phyloP scores from a whole-genome alignment of 257 asterid species.

The Nicotiana knightiana region DNA sequence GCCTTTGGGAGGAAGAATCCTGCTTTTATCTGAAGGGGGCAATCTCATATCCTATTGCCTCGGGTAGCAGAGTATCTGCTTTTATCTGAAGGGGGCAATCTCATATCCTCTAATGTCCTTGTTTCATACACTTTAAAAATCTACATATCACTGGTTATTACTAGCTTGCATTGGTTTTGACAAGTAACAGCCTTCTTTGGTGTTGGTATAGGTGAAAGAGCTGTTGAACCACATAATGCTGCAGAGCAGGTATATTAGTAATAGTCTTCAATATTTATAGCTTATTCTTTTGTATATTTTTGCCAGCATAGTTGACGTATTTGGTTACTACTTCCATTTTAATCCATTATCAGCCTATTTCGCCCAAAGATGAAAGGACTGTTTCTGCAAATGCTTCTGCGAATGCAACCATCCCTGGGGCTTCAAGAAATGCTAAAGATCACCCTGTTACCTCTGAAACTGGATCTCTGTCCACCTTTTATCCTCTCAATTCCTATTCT shows the following conservation, averaged over 20 bases:
- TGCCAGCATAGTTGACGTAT: conserved; percentile 26
- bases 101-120: neutral
- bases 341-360: conserved; percentile 53
- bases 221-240: conserved; percentile 58
- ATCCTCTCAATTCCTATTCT: conserved; percentile 49
- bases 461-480: conserved; percentile 44
- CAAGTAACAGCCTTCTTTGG: conserved; percentile 19
- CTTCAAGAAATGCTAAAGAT: conserved; percentile 56
- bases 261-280: neutral
- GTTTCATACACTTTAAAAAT: neutral
- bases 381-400: conserved; percentile 62
- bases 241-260: conserved; percentile 63
- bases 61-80: neutral
- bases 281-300: conserved; percentile 14
- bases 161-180: conserved; percentile 10
- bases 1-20: neutral
- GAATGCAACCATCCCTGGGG: conserved; percentile 58
- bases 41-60: neutral
- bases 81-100: neutral
- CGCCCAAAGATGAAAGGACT: conserved; percentile 79
- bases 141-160: neutral
- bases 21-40: neutral
- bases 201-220: conserved; percentile 64
- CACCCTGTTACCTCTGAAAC: conserved; percentile 53
- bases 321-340: conserved; percentile 27